Evolutionary conservation across 352 stramenopile species (phyloP).

Genomic region (Pythium sp.): DNA sequence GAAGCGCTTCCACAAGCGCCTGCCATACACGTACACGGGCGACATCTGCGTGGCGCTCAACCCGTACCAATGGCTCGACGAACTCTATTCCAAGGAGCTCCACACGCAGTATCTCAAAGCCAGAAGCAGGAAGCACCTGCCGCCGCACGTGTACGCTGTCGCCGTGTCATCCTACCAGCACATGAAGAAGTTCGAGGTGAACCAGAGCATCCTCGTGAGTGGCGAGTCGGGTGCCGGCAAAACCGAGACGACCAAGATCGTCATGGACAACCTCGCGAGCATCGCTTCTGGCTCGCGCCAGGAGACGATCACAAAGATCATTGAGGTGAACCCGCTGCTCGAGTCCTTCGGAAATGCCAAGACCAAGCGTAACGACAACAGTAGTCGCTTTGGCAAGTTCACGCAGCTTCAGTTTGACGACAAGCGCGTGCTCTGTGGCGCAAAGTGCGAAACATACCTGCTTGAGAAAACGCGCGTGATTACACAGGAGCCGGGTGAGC

Average conservation of each 20-base stretch:
- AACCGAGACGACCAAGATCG: slow-evolving; percentile 93
- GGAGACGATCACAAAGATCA: slow-evolving; percentile 88
- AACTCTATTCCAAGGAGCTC: slow-evolving; percentile 71
- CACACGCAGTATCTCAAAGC: slow-evolving; percentile 63
- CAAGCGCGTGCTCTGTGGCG: slow-evolving; percentile 72
- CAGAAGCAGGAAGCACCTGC: slow-evolving; percentile 41
- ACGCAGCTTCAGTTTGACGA: slow-evolving; percentile 94
- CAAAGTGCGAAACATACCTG: slow-evolving; percentile 95
- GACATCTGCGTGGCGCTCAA: slow-evolving; percentile 97
- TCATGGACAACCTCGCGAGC: slow-evolving; percentile 82
- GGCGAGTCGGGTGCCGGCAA: slow-evolving; percentile 90
- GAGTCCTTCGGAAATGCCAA: slow-evolving; percentile 99
- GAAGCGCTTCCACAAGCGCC: slow-evolving; percentile 64
- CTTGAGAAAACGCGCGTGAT: slow-evolving; percentile 95
- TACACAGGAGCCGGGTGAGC: slow-evolving; percentile 87
- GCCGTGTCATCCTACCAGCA: slow-evolving; percentile 66
- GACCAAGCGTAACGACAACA: slow-evolving; percentile 97
- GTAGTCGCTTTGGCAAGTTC: slow-evolving; percentile 95
- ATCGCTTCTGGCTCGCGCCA: slow-evolving; percentile 41
- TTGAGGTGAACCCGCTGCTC: slow-evolving; percentile 97
- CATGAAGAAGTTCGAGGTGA: slow-evolving; percentile 52
- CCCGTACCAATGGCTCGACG: slow-evolving; percentile 90
- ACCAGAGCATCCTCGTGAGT: slow-evolving; percentile 86
- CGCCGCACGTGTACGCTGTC: slow-evolving; percentile 72
- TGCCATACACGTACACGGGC: slow-evolving; percentile 95